A percentile compares a stretch with the other conserved stretches of the same genome.
Conservation (phyloP, 1,139 yeast genomes). For the Yamadazyma jaroonii region DNA sequence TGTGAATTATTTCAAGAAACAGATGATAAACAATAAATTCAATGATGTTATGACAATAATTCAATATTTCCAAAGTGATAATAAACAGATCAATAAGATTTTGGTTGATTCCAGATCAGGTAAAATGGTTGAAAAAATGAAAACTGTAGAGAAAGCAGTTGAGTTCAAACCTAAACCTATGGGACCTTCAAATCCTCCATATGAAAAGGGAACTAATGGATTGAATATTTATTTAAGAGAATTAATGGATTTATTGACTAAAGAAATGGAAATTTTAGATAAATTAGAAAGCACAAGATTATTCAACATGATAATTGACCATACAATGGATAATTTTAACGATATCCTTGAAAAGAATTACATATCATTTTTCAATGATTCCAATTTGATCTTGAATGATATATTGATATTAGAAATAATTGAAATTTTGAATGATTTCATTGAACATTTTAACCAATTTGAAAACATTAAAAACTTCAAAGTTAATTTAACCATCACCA, state of each 20-base stretch:
- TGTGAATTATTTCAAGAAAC: conserved; percentile 31
- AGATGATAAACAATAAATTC: conserved; percentile 16
- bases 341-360: conserved; percentile 16
- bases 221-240: conserved; percentile 55
- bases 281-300: conserved; percentile 14
- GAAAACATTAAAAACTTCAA: conserved; percentile 14
- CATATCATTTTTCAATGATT: conserved; percentile 13
- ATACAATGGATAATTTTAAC: conserved; percentile 22
- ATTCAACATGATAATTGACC: conserved; percentile 22
- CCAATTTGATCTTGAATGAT: conserved; percentile 22
- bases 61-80: conserved; percentile 37
- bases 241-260: conserved; percentile 45
- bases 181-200: conserved; percentile 42
- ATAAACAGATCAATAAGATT: conserved; percentile 35
- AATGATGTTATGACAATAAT: conserved; percentile 32
- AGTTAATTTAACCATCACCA: conserved; percentile 14
- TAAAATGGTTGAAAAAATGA: conserved; percentile 43
- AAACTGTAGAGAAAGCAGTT: conserved; percentile 20
- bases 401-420: conserved; percentile 46
- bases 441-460: conserved; percentile 8
- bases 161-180: conserved; percentile 11
- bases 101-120: conserved; percentile 47
- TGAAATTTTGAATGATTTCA: conserved; percentile 17
- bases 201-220: conserved; percentile 64
- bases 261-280: conserved; percentile 41